A percentile compares a stretch with the other conserved stretches of the same genome.
These are phyloP conservation scores for Sclerotinia trifoliorum DNA, from an alignment of 2,329 filamentous ascomycete species.

Conservation along the genomic window DNA sequence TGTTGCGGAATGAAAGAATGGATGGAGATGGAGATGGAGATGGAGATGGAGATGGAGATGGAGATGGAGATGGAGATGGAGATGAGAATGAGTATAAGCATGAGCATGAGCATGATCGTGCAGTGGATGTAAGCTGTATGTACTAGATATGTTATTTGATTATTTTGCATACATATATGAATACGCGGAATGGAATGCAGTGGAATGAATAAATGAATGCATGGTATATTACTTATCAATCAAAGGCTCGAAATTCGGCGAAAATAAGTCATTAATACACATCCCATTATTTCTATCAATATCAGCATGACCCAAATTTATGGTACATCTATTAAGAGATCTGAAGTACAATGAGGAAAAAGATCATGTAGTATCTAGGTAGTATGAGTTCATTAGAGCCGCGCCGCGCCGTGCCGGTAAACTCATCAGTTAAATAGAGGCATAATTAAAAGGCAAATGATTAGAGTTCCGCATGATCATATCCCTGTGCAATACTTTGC, in stretches of 20 bases:
- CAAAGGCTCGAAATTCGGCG: not conserved
- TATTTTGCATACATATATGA: not conserved
- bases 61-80: too few relatives aligned
- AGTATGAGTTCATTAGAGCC: slow-evolving; percentile 5
- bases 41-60: too few relatives aligned
- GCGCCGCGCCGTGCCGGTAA: not conserved
- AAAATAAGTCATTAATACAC: slow-evolving; percentile 5
- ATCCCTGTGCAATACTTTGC: slow-evolving; percentile 35
- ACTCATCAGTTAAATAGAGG: not conserved
- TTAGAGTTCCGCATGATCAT: slow-evolving; percentile 37
- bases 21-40: not conserved
- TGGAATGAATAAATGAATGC: not conserved
- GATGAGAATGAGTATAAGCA: not conserved
- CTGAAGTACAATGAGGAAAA: slow-evolving; percentile 22
- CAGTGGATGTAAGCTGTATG: not conserved
- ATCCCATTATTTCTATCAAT: slow-evolving; percentile 15
- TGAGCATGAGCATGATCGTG: not conserved
- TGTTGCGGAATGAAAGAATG: not conserved
- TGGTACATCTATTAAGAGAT: slow-evolving; percentile 4
- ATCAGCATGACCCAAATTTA: slow-evolving; percentile 1
- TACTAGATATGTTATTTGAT: not conserved
- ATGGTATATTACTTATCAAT: not conserved
- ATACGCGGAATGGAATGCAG: not conserved
- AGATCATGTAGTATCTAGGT: not conserved
- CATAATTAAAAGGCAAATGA: not conserved